Evolutionary conservation across 805 yeast species (phyloP), one percentile per base, ranked within the genome.

Genomic region (Yamadazyma akitaensis): DNA sequence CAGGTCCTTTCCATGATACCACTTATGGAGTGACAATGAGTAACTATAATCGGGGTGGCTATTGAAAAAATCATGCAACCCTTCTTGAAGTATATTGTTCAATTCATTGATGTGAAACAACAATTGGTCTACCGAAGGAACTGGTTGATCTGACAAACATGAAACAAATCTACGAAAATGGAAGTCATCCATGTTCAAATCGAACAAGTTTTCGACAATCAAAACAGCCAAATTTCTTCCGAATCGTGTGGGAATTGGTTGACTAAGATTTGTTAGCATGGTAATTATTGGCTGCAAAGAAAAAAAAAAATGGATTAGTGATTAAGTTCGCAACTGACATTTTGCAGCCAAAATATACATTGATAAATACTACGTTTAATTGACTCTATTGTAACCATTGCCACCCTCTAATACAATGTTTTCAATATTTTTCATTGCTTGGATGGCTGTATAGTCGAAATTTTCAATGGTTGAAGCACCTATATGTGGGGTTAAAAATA

Each of bases 391-490:
- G 7, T 38, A 16, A 17, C 47, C 50, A 5, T 38, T 35, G 6
- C 43, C 43, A 1, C 53, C 53, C 2, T 42, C 36, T 24, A 53
- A 73, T 48, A 43, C 13, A 25, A 72, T 73, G 43, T 68, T 61
- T 12, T 73, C 73, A 21, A 85, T 76, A 58, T 85, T 85, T 43
- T 72, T 61, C 59, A 85, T 60, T 19, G 88, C 81, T 37, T 65
- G 65, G 6, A 65, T 57, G 0, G 84, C 79, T 33, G 86, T 79
- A 18, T 63, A 61, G 46, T 73, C 68, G 51, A 76, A 77, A 54
- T 79, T 79, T 49, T 81, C 83, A 9, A 64, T 59, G 0, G 89
- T 84, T 5, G 84, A 76, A 18, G 88, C 82, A 0, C 88, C 94
- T 40, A 85, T 59, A 61, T 87, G 94, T 2, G 94, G 94, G 11